Percentiles rank a stretch among this genome's conserved stretches.
Conservation (phyloP, 148 eudicot species). For the Chenopodium formosanum region DNA sequence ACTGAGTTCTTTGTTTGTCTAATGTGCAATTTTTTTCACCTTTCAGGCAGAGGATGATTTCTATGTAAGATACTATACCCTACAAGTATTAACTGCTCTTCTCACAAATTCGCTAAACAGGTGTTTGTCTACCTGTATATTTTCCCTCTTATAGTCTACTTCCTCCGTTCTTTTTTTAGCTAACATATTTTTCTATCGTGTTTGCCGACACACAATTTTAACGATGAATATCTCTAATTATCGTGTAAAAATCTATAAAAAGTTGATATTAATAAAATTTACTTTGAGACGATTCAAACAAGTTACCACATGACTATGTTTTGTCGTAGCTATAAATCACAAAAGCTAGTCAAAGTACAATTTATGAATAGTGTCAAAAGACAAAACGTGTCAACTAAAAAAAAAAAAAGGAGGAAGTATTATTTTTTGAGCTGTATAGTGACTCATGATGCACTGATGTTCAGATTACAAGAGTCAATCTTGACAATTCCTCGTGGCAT, state of each 20-base stretch:
- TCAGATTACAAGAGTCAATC: conserved; percentile 96
- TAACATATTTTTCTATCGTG: no score
- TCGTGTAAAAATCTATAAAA: no score
- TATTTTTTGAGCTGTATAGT: neutral
- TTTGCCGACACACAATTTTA: no score
- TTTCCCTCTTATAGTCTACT: neutral
- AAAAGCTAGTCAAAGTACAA: no score
- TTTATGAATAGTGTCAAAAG: no score
- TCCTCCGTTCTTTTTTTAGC: no score
- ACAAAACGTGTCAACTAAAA: no score
- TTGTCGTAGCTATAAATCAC: no score
- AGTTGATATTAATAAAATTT: no score
- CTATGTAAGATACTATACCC: conserved; percentile 89
- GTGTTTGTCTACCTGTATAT: conserved; percentile 30
- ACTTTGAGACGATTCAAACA: no score
- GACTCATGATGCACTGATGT: conserved; percentile 31
- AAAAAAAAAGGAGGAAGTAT: neutral
- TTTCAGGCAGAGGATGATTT: conserved; percentile 93
- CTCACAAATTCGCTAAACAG: conserved; percentile 83
- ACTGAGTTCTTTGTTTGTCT: neutral
- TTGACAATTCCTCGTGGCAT: conserved; percentile 91
- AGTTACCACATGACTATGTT: no score
- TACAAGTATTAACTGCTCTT: conserved; percentile 89
- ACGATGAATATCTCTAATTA: no score
- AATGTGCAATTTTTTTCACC: conserved; percentile 18